Conservation (phyloP, 805 yeast genomes). For the Hanseniaspora thailandica region DNA sequence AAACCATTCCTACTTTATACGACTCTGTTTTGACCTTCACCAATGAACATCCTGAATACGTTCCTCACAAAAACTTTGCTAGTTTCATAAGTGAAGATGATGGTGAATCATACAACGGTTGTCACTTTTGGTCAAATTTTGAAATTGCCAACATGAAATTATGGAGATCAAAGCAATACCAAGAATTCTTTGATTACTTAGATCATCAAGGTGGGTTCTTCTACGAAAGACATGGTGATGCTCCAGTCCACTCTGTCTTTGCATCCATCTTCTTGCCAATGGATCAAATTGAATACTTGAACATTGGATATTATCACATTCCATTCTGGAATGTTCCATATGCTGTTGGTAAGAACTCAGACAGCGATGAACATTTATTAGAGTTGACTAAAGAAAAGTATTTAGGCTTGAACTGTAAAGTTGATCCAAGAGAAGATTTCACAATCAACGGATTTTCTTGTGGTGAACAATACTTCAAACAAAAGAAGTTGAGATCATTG, state of each 20-base stretch:
- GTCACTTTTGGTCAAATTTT: slow-evolving; percentile 78
- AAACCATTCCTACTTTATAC: slow-evolving; percentile 58
- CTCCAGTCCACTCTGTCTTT: slow-evolving; percentile 78
- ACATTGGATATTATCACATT: slow-evolving; percentile 62
- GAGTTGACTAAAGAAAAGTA: slow-evolving; percentile 39
- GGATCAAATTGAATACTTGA: slow-evolving; percentile 55
- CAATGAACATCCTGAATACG: slow-evolving; percentile 32
- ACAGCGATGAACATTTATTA: not conserved
- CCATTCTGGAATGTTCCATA: slow-evolving; percentile 70
- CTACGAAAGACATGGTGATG: slow-evolving; percentile 90
- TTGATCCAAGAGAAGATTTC: slow-evolving; percentile 61
- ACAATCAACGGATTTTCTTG: slow-evolving; percentile 62
- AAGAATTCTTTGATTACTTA: slow-evolving; percentile 47
- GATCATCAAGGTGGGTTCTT: slow-evolving; percentile 68
- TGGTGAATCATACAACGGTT: slow-evolving; percentile 55
- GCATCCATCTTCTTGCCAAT: slow-evolving; percentile 48
- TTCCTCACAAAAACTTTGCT: slow-evolving; percentile 41
- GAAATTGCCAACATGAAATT: slow-evolving; percentile 64
- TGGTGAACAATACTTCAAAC: slow-evolving; percentile 46
- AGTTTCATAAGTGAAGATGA: slow-evolving; percentile 52
- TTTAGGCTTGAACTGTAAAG: slow-evolving; percentile 44
- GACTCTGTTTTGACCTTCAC: slow-evolving; percentile 39
- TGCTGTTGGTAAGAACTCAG: slow-evolving; percentile 3
- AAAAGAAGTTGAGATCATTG: slow-evolving; percentile 43
- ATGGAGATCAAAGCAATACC: slow-evolving; percentile 48